These are phyloP conservation scores for Lasiodiplodia sp. DNA, from an alignment of 2,329 filamentous ascomycete species.

Conservation along the genomic window DNA sequence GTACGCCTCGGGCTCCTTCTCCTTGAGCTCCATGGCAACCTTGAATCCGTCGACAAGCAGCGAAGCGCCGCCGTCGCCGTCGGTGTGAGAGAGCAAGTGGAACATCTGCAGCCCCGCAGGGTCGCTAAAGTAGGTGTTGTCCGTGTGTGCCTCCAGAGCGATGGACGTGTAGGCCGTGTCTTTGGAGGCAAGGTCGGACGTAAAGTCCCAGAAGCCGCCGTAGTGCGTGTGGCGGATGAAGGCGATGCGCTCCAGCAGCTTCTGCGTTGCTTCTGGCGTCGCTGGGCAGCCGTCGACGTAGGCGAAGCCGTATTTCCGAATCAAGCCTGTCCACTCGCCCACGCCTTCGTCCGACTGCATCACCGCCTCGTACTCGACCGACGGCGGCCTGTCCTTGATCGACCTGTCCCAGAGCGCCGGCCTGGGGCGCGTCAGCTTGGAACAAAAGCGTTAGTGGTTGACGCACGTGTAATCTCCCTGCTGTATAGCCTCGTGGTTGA, in stretches of 20 bases:
- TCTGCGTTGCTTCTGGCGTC: slow-evolving; percentile 73
- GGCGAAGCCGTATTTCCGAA: slow-evolving; percentile 75
- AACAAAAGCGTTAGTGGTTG: neutral
- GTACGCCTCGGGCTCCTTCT: slow-evolving; percentile 64
- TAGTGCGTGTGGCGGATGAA: slow-evolving; percentile 93
- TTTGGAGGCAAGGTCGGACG: slow-evolving; percentile 83
- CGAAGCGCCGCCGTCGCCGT: slow-evolving; percentile 74
- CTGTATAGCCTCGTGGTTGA: neutral
- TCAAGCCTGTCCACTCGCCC: slow-evolving; percentile 67
- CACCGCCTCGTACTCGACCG: slow-evolving; percentile 66
- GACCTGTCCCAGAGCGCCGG: slow-evolving; percentile 47
- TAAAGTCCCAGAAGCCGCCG: slow-evolving; percentile 85
- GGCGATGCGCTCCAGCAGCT: slow-evolving; percentile 79
- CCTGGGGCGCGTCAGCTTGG: neutral
- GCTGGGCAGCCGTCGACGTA: slow-evolving; percentile 76
- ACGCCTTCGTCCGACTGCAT: slow-evolving; percentile 64
- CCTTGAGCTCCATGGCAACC: slow-evolving; percentile 67
- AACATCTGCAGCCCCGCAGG: slow-evolving; percentile 91
- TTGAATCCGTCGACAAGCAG: slow-evolving; percentile 87
- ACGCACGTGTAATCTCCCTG: neutral
- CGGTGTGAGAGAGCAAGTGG: slow-evolving; percentile 83
- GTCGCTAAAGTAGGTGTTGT: slow-evolving; percentile 95
- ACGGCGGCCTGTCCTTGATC: slow-evolving; percentile 60
- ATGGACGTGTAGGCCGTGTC: slow-evolving; percentile 93
- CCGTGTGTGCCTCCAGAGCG: slow-evolving; percentile 83